Base-by-base conservation (phyloP, 164 flowering plant genomes). In the Umbilicus rupestris region DNA sequence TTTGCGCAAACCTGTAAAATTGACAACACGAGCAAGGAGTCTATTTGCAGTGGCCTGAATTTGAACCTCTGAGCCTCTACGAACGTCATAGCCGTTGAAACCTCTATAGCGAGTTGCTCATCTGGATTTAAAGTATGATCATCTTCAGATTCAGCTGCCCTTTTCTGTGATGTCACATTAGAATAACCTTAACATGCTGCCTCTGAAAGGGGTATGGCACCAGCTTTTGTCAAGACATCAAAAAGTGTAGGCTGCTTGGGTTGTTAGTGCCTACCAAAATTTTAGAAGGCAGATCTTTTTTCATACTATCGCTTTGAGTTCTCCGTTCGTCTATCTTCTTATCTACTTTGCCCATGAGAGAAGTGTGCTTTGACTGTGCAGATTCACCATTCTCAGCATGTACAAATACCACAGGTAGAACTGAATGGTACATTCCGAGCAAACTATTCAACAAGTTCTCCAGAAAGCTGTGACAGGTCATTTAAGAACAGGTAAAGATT, bases 51-150 rank as follows among this genome's bases (percentile, higher is more conserved):
- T 58, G 87, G 86, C 81, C 97, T 79, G 83, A 84, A 91, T 65
- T 84, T 91, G 72, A 73, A 80, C 68, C 79, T 85, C 69, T 91
- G 93, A 31, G 74, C 70, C 70, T 87, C 93, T 39, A 88, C 65
- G 72, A 76, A 66, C 76, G 74, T 83, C 29, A 73, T 5, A 73
- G 70, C 72, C 62, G 77, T 78, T 73, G 84, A 78, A 68, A 81
- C 72, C 63, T 88, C 91, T 66, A 84, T 37, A 44, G 44, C 7
- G 41, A 20, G 39, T 39, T 69, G 65, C 66, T 71, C 80, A 70
- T 69, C 67, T 62, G 73, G 68, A 52, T 71, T 76, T 57, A 22
- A 30, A 15, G 68, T 55, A 59, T 69, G 67, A 65, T 71, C 58
- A 59, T 69, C 79, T 49, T 49, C 70, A 30, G 81, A 69, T 41